These are phyloP conservation scores for Tolypocladium nubicola DNA, from an alignment of 2,329 filamentous ascomycete species.

Conservation along the genomic window DNA sequence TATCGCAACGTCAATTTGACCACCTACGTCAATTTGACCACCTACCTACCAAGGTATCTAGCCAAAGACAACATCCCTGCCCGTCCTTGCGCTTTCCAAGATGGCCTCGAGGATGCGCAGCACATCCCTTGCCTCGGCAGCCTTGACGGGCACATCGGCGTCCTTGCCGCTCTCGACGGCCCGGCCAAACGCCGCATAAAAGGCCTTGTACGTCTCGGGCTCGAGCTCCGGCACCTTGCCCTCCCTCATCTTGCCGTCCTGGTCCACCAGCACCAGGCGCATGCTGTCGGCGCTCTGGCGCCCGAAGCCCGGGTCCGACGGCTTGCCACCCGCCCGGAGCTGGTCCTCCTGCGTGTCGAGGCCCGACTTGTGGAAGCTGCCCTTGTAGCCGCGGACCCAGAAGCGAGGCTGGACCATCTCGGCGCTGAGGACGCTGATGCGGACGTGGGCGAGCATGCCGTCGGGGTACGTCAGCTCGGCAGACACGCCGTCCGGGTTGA, in stretches of 20 bases:
- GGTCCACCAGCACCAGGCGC: conserved; percentile 43
- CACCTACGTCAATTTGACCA: neutral
- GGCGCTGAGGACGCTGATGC: conserved; percentile 57
- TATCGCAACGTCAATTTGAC: neutral
- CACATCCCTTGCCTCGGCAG: conserved; percentile 41
- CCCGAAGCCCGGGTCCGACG: conserved; percentile 53
- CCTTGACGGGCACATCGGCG: conserved; percentile 41
- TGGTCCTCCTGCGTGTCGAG: conserved; percentile 71
- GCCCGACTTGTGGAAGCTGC: conserved; percentile 61
- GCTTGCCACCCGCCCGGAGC: conserved; percentile 51
- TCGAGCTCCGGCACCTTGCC: conserved; percentile 46
- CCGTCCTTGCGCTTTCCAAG: conserved; percentile 36
- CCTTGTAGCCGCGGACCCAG: conserved; percentile 67
- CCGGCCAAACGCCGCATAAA: conserved; percentile 47
- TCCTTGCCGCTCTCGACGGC: conserved; percentile 36
- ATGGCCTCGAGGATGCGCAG: conserved; percentile 42
- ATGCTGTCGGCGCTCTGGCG: conserved; percentile 51
- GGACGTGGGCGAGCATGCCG: conserved; percentile 56
- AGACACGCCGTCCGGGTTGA: conserved; percentile 47
- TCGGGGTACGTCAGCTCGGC: conserved; percentile 56
- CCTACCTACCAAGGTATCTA: conserved; percentile 3
- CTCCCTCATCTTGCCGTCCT: conserved; percentile 38
- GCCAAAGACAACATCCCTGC: conserved; percentile 29
- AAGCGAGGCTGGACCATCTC: conserved; percentile 62
- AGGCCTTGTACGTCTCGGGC: conserved; percentile 56